Percentiles rank a stretch among this genome's conserved stretches.
Evolutionary conservation across 106 monocot species (phyloP).

Genomic region (Dendrobium catenatum): DNA sequence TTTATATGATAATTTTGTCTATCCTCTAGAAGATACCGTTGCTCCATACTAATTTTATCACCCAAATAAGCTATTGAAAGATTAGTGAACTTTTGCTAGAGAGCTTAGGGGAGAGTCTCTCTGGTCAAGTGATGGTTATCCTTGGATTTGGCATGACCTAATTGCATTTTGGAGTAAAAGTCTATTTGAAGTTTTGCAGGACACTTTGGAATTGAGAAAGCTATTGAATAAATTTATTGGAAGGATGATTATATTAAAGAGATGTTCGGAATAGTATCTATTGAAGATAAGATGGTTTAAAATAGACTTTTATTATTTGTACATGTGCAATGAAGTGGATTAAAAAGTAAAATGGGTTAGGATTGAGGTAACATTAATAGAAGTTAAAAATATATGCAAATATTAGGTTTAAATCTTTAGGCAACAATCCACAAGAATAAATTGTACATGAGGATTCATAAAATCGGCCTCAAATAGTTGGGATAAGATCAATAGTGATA

Average conservation of each 20-base stretch:
- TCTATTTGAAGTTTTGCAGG: not conserved
- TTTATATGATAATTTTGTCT: not conserved
- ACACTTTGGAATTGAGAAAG: not conserved
- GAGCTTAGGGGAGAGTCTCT: not conserved
- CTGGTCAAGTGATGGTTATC: not conserved
- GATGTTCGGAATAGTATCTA: not conserved
- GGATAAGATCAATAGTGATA: not conserved
- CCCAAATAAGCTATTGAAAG: conserved; percentile 1
- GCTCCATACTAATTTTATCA: not conserved
- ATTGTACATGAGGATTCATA: not conserved
- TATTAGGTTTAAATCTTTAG: not conserved
- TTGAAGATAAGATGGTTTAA: not conserved
- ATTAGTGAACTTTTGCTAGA: not conserved
- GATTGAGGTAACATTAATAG: not conserved
- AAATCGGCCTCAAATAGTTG: not conserved
- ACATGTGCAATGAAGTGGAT: not conserved
- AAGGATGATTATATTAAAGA: not conserved
- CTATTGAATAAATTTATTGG: too few species aligned
- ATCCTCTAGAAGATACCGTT: not conserved
- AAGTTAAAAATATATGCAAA: not conserved
- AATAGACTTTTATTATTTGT: not conserved
- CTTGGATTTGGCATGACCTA: not conserved
- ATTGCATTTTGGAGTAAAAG: not conserved
- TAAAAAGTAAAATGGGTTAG: not conserved
- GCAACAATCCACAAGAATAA: not conserved